Base-by-base conservation (phyloP, 768 basidiomycete species). In the Kwoniella europaea region DNA sequence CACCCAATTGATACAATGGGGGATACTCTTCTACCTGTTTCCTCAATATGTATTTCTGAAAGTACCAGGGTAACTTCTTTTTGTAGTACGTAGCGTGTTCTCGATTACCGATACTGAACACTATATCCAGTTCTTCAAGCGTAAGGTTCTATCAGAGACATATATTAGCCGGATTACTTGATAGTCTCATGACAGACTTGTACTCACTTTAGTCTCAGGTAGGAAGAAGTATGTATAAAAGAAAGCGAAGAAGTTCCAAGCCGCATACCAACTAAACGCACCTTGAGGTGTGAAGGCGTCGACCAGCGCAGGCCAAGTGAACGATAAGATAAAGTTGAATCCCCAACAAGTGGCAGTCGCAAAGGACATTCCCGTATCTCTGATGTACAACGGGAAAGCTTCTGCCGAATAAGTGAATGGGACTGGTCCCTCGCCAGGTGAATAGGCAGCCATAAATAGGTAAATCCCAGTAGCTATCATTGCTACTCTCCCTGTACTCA, bases 361-460 rank as follows among this genome's bases (percentile, higher is more conserved):
- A 74, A 88, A 88, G 56, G 87, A 87, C 91, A 92, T 92, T 54
- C 91, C 91, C 85, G 90, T 86, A 75, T 92, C 91, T 76, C 92
- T 86, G 69, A 91, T 88, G 41, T 90, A 90, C 50, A 95, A 86
- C 6, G 93, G 94, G 88, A 92, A 96, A 13, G 91, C 93, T 83
- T 95, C 68, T 9, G 68, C 68, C 6, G 20, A 27, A 24, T 69
- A 69, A 41, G 68, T 62, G 44, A 90, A 94, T 0, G 93, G 93
- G 9, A 94, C 92, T 9, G 93, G 93, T 0, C 93, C 93, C 85
- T 93, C 92, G 89, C 85, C 77, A 88, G 90, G 65, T 15, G 69
- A 72, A 71, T 82, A 82, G 46, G 72, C 63, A 42, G 65, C 66
- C 16, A 74, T 72, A 65, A 79, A 80, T 22, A 82, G 46, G 72